phyloP scores from a whole-genome alignment of 805 yeast species.

The Tetrapisispora fleetii region DNA sequence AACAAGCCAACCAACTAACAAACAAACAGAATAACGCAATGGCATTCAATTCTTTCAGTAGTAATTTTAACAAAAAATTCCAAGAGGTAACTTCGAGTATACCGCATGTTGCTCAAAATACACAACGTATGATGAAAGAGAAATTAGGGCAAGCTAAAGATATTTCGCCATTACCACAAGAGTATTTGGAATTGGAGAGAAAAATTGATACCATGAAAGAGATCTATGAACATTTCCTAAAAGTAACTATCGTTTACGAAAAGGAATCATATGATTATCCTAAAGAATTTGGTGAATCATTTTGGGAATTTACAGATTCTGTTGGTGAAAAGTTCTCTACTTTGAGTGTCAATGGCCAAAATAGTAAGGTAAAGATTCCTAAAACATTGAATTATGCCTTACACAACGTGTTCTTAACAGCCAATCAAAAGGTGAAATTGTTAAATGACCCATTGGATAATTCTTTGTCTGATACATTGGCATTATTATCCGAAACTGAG shows the following conservation, averaged over 20 bases:
- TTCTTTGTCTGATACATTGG: slow-evolving; percentile 44
- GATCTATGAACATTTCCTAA: slow-evolving; percentile 47
- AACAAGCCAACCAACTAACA: too few species aligned
- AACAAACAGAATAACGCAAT: slow-evolving; percentile 5
- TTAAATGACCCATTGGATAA: slow-evolving; percentile 28
- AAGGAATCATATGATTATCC: slow-evolving; percentile 77
- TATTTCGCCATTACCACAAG: slow-evolving; percentile 71
- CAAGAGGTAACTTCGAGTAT: slow-evolving; percentile 42
- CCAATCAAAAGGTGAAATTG: slow-evolving; percentile 23
- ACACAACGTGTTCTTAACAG: slow-evolving; percentile 54
- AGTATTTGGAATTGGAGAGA: slow-evolving; percentile 60
- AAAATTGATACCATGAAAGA: slow-evolving; percentile 62
- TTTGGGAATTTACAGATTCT: slow-evolving; percentile 56
- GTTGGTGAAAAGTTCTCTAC: slow-evolving; percentile 38
- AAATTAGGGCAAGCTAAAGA: slow-evolving; percentile 67
- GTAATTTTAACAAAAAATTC: slow-evolving; percentile 21
- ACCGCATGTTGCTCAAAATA: slow-evolving; percentile 58
- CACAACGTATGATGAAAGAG: slow-evolving; percentile 68
- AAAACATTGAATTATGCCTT: slow-evolving; percentile 74
- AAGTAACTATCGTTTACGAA: slow-evolving; percentile 48
- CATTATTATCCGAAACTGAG: slow-evolving; percentile 58
- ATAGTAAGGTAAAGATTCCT: slow-evolving; percentile 32
- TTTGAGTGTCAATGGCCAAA: neutral
- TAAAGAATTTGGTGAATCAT: slow-evolving; percentile 55
- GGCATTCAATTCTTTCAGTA: slow-evolving; percentile 25